Evolutionary conservation across 371 early-diverging fungal species (phyloP), one percentile per base, ranked within the genome.

Genomic region (Apophysomyces trapeziformis): DNA sequence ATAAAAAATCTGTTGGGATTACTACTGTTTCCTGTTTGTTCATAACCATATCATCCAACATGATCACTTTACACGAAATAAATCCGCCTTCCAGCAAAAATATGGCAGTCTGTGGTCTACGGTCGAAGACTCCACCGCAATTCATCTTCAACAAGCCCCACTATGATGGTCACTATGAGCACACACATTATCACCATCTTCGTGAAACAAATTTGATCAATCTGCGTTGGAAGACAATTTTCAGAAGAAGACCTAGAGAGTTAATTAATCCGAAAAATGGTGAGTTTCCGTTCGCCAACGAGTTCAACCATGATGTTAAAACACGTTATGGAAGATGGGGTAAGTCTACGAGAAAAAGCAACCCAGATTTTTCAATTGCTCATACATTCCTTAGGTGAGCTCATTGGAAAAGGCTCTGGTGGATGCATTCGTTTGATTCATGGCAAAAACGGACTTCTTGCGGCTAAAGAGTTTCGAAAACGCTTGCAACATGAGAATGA

Each of bases 381-480:
- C 47, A 44, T 37, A 26, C 14, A 12, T 11, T 16, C 21, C 38
- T 32, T 61, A 72, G 73, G 73, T 8, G 61, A 61, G 1, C 67
- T 67, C 56, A 66, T 90, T 7, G 91, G 91, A 38, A 75, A 81
- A 36, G 91, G 90, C 21, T 86, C 88, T 2, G 90, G 90, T 38
- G 91, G 91, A 12, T 85, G 84, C 0, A 89, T 90, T 21, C 84
- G 87, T 8, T 71, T 89, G 26, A 68, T 82, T 13, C 77, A 73
- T 21, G 74, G 83, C 46, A 75, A 84, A 61, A 68, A 77, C 63
- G 85, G 85, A 68, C 76, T 82, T 43, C 89, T 90, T 77, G 92
- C 92, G 5, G 90, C 90, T 68, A 92, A 95, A 68, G 89, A 93
- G 73, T 95, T 96, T 73, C 80, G 92, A 56, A 85, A 87, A 68